These are phyloP conservation scores for Meyerozyma carpophila DNA, from an alignment of 1,139 yeast genomes.

Conservation along the genomic window DNA sequence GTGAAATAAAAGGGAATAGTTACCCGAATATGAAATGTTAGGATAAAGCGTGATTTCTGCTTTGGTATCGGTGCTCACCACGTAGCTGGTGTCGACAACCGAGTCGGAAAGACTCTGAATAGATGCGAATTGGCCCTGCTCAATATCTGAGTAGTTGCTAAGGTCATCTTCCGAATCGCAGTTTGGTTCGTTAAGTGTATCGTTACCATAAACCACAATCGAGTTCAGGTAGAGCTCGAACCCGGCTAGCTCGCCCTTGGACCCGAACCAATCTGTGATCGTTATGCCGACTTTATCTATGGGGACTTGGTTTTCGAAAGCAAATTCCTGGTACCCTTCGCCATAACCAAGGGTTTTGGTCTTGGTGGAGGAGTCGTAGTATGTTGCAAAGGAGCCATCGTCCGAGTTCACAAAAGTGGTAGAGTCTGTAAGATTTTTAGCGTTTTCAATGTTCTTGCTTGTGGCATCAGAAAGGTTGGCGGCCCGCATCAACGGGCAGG, in stretches of 20 bases:
- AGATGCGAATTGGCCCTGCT: slow-evolving; percentile 30
- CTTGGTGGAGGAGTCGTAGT: slow-evolving; percentile 35
- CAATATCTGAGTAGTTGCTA: slow-evolving; percentile 26
- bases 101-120: slow-evolving; percentile 16
- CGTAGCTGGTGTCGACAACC: slow-evolving; percentile 20
- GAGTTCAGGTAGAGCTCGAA: slow-evolving; percentile 67
- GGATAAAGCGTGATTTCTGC: slow-evolving; percentile 61
- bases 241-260: slow-evolving; percentile 64
- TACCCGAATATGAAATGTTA: slow-evolving; percentile 67
- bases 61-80: slow-evolving; percentile 26
- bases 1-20: slow-evolving; percentile 62
- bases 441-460: slow-evolving; percentile 15
- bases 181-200: slow-evolving; percentile 62
- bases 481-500: slow-evolving; percentile 60
- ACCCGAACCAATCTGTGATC: slow-evolving; percentile 65
- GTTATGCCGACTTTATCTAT: slow-evolving; percentile 62
- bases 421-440: slow-evolving; percentile 15
- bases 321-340: slow-evolving; percentile 67
- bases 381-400: slow-evolving; percentile 33
- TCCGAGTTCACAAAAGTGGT: slow-evolving; percentile 25
- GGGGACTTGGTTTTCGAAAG: slow-evolving; percentile 66
- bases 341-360: slow-evolving; percentile 46
- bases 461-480: slow-evolving; percentile 23
- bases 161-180: slow-evolving; percentile 35
- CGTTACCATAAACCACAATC: slow-evolving; percentile 63